These are phyloP conservation scores for Karstenula rhodostoma DNA, from an alignment of 2,329 filamentous ascomycete species.

Conservation along the genomic window DNA sequence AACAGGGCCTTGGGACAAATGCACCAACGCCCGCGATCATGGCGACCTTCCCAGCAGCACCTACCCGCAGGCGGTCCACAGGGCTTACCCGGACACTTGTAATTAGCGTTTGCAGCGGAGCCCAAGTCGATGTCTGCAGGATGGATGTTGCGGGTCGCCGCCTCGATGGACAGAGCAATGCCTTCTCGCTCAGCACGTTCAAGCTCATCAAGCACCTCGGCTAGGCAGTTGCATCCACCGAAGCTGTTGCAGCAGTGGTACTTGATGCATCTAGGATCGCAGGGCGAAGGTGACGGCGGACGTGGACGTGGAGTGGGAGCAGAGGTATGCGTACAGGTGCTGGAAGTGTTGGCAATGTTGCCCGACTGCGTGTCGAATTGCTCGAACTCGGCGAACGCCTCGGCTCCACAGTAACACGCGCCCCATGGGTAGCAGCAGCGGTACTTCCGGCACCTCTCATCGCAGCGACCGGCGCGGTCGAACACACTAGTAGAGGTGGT, in stretches of 20 bases:
- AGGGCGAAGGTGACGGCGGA: neutral
- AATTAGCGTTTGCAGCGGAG: constrained; percentile 4
- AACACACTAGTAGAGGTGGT: neutral
- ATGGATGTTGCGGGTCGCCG: neutral
- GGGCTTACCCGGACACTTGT: neutral
- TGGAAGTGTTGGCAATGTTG: neutral
- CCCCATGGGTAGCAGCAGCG: neutral
- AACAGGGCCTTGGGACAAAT: neutral
- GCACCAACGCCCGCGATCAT: neutral
- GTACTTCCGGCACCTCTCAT: neutral
- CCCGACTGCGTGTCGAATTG: neutral
- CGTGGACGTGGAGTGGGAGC: neutral
- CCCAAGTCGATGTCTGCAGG: neutral
- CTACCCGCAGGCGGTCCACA: neutral
- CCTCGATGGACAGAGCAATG: neutral
- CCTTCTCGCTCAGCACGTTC: neutral
- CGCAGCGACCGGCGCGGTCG: neutral
- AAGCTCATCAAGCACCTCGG: constrained; percentile 1
- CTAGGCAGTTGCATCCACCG: neutral
- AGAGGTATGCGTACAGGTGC: too few species aligned
- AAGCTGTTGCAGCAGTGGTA: constrained; percentile 1
- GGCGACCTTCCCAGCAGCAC: neutral
- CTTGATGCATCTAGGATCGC: neutral
- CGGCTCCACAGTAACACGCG: neutral
- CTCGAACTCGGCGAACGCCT: neutral